Percentiles rank a stretch among this genome's conserved stretches.
These are phyloP conservation scores for Isatis tinctoria DNA, from an alignment of 345 rosid genomes.

Conservation along the genomic window DNA sequence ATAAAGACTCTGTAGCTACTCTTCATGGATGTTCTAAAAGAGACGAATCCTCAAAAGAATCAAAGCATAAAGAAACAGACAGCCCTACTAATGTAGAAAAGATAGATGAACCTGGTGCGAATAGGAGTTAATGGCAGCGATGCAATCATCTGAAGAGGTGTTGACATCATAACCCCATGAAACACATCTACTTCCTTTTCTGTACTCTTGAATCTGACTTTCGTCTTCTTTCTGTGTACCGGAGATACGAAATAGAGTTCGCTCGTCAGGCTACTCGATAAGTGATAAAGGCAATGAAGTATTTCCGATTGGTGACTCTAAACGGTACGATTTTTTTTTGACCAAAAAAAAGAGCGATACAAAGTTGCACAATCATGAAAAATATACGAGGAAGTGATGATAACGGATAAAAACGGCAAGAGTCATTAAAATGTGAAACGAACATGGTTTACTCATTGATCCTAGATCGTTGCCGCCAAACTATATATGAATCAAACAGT, in stretches of 20 bases:
- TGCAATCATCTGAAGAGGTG: constrained; percentile 59
- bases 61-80: background rate
- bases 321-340: too few relatives aligned
- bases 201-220: constrained; percentile 10
- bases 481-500: too few relatives aligned
- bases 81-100: background rate
- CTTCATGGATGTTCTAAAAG: background rate
- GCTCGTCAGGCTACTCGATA: background rate
- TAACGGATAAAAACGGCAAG: too few relatives aligned
- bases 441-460: too few relatives aligned
- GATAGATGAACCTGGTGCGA: constrained; percentile 50
- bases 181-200: constrained; percentile 39
- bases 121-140: constrained; percentile 60
- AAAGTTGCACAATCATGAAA: too few relatives aligned
- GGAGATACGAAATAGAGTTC: background rate
- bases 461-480: too few relatives aligned
- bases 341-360: too few relatives aligned
- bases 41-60: background rate
- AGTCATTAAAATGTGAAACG: too few relatives aligned
- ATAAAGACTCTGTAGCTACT: background rate
- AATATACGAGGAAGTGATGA: too few relatives aligned
- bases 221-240: constrained; percentile 13
- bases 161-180: constrained; percentile 67
- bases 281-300: background rate
- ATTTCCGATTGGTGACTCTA: too few relatives aligned